These are phyloP conservation scores for Mucor irregularis DNA, from an alignment of 371 early-diverging fungal species.

Conservation along the genomic window DNA sequence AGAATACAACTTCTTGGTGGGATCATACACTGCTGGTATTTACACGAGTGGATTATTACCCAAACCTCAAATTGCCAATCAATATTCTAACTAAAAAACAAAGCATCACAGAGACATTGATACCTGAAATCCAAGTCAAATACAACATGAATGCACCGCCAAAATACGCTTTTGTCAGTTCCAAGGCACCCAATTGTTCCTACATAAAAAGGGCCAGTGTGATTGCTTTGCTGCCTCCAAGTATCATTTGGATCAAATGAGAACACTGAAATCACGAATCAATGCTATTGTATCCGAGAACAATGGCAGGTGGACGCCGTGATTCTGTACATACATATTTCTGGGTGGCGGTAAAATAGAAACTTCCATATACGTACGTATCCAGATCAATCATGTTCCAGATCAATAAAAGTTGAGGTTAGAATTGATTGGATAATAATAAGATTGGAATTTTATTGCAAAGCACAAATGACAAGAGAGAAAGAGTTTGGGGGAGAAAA, in stretches of 20 bases:
- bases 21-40: conserved; percentile 54
- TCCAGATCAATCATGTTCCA: too few species aligned
- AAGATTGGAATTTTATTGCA: too few species aligned
- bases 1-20: conserved; percentile 37
- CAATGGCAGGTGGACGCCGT: conserved; percentile 16
- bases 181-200: conserved; percentile 22
- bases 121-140: conserved; percentile 18
- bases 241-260: conserved; percentile 31
- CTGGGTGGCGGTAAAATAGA: too few species aligned
- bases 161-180: conserved; percentile 27
- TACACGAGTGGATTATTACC: conserved; percentile 49
- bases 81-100: conserved; percentile 22
- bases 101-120: conserved; percentile 17
- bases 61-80: conserved; percentile 10
- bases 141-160: conserved; percentile 21
- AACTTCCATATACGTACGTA: too few species aligned
- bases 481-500: too few species aligned
- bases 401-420: too few species aligned
- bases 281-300: conserved; percentile 14
- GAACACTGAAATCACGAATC: conserved; percentile 18
- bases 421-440: too few species aligned
- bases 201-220: conserved; percentile 22
- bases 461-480: too few species aligned
- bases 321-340: too few species aligned
- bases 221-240: conserved; percentile 26